Percentiles rank a stretch among this genome's conserved stretches.
Conservation (phyloP, 108 stramenopile genomes). For the Fistulifera solaris region DNA sequence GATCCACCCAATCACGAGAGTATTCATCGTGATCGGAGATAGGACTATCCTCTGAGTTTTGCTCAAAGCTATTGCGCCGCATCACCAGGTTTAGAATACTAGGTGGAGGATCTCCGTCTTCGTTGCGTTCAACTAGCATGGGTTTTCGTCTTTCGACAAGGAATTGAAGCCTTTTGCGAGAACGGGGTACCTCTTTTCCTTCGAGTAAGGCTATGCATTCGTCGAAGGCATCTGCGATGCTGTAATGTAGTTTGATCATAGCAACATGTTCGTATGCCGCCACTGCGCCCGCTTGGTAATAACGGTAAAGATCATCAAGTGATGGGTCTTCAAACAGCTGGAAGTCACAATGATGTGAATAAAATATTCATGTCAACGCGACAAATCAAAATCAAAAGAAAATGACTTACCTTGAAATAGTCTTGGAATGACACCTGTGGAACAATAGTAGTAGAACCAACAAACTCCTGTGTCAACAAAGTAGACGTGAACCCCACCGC, state of each 20-base stretch:
- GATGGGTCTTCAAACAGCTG: slow-evolving; percentile 59
- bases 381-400: not conserved
- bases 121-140: too few relatives aligned
- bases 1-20: too few relatives aligned
- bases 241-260: slow-evolving; percentile 78
- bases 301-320: slow-evolving; percentile 35
- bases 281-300: slow-evolving; percentile 62
- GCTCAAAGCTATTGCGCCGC: too few relatives aligned
- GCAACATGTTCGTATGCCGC: slow-evolving; percentile 79
- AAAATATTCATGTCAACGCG: slow-evolving; percentile 4
- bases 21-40: too few relatives aligned
- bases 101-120: too few relatives aligned
- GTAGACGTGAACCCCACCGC: slow-evolving; percentile 75
- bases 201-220: slow-evolving; percentile 72
- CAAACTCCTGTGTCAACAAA: slow-evolving; percentile 63
- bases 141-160: too few relatives aligned
- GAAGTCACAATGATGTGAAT: not conserved
- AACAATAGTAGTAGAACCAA: slow-evolving; percentile 77
- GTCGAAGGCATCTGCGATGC: slow-evolving; percentile 67
- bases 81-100: too few relatives aligned
- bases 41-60: too few relatives aligned
- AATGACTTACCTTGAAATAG: slow-evolving; percentile 44
- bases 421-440: slow-evolving; percentile 66
- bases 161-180: too few relatives aligned
- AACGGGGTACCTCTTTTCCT: not conserved